Evolutionary conservation across 331 rosid species (phyloP), one percentile per base, ranked within the genome.

Genomic region (Acacia pycnantha): DNA sequence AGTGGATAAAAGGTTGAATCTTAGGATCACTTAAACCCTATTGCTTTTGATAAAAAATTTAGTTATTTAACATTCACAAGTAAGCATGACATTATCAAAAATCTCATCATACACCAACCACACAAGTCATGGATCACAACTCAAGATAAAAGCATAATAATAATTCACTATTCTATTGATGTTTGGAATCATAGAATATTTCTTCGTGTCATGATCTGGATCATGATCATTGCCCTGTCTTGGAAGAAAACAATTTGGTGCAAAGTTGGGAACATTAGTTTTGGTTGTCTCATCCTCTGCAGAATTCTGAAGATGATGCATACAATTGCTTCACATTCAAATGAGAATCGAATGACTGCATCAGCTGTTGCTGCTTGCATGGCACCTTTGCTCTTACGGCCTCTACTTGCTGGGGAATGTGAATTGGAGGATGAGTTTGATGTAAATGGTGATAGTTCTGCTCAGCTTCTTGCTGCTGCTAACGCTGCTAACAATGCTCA

Each of bases 361-460:
- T 94, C 99, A 82, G 99, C 99, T 73, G 97, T 96, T 84, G 97
- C 99, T 89, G 98, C 99, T 81, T 96, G 99, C 91, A 96, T 96
- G 99, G 98, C 99, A 44, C 99, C 99, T 76, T 92, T 96, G 88
- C 98, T 96, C 62, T 91, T 96, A 77, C 88, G 99, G 46, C 98
- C 99, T 89, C 78, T 96, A 56, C 93, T 96, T 81, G 97, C 98
- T 33, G 98, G 99, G 19, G 98, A 96, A 85, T 96, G 97, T 87
- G 99, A 94, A 85, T 73, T 96, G 80, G 99, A 96, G 85, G 99
- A 92, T 85, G 97, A 94, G 46, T 96, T 96, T 87, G 97, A 94
- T 86, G 83, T 66, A 29, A 94, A 80, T 77, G 98, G 99, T 71
- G 99, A 94, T 87, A 92, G 86, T 87, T 96, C 99, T 18, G 97